phyloP scores from a whole-genome alignment of 441 rosid species.

The Geranium incanum region DNA sequence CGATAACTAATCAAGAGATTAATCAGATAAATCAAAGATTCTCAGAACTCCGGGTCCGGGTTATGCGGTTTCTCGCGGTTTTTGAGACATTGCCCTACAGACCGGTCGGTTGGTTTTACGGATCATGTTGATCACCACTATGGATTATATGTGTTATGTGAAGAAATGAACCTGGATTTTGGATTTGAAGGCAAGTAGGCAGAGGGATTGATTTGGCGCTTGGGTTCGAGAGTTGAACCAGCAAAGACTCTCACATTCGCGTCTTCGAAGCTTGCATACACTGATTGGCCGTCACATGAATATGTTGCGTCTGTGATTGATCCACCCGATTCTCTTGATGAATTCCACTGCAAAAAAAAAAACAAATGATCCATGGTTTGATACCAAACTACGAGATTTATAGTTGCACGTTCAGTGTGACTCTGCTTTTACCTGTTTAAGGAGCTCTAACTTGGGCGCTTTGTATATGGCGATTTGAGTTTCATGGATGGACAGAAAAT shows the following conservation, averaged over 20 bases:
- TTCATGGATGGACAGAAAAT: constrained; percentile 61
- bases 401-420: neutral
- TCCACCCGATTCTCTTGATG: constrained; percentile 44
- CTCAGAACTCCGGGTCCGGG: too few relatives aligned
- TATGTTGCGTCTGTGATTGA: constrained; percentile 68
- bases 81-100: too few relatives aligned
- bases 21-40: too few relatives aligned
- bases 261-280: constrained; percentile 68
- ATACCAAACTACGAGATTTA: neutral
- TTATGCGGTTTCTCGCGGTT: too few relatives aligned
- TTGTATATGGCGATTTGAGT: constrained; percentile 66
- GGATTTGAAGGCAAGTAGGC: constrained; percentile 64
- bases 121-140: too few relatives aligned
- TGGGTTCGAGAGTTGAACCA: constrained; percentile 46
- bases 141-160: neutral
- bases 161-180: constrained; percentile 26
- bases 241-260: constrained; percentile 58
- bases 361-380: neutral
- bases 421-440: constrained; percentile 42
- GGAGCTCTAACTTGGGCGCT: constrained; percentile 62
- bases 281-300: constrained; percentile 64
- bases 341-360: neutral
- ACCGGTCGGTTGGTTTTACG: too few relatives aligned
- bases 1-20: too few relatives aligned
- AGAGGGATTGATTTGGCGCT: constrained; percentile 58